Conservation (phyloP, 164 flowering plant species). For the Annona cherimola region DNA sequence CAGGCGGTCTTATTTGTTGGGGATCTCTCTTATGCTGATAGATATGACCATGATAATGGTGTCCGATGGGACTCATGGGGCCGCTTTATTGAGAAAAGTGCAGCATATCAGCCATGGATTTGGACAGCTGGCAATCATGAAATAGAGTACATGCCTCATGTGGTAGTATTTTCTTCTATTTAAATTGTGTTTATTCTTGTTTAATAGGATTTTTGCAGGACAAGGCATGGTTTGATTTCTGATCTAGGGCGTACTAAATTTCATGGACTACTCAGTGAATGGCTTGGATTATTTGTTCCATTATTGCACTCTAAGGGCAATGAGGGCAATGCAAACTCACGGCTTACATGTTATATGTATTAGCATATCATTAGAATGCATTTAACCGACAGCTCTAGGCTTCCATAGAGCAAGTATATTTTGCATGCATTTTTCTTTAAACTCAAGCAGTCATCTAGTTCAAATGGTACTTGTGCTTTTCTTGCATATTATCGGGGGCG, state of each 20-base stretch:
- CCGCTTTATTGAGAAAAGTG: conserved; percentile 64
- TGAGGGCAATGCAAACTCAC: too few species aligned
- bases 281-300: background rate
- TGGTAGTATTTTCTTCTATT: conserved; percentile 45
- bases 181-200: background rate
- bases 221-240: background rate
- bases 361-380: background rate
- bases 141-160: conserved; percentile 77
- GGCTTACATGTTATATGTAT: background rate
- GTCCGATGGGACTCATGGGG: conserved; percentile 98
- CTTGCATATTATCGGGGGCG: too few species aligned
- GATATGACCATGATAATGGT: conserved; percentile 72
- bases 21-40: conserved; percentile 97
- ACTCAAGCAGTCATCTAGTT: too few species aligned
- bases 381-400: background rate
- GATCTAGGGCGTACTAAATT: background rate
- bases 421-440: too few species aligned
- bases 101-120: conserved; percentile 97
- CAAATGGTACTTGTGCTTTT: too few species aligned
- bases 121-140: conserved; percentile 98
- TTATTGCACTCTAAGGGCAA: background rate
- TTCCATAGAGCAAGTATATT: background rate
- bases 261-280: background rate
- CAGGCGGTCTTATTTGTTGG: conserved; percentile 69
- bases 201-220: background rate